A percentile compares a stretch with the other conserved stretches of the same genome.
Evolutionary conservation across 192 early-diverging fungal species (phyloP).

Genomic region (Lunasporangiospora selenospora): DNA sequence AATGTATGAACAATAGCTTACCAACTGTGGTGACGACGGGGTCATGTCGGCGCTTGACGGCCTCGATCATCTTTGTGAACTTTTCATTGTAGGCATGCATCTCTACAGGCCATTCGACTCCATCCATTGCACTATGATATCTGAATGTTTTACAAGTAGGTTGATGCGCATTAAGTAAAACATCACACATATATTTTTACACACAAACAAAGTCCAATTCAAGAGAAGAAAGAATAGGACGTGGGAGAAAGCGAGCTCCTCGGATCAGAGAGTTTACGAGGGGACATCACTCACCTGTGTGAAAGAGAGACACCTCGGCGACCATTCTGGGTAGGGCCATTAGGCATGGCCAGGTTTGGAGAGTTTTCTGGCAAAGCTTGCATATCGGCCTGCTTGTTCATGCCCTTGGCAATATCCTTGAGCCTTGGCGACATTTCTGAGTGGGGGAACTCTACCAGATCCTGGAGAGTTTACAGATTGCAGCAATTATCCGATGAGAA

Average conservation of each 20-base stretch:
- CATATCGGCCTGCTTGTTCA: slow-evolving; percentile 37
- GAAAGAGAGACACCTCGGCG: slow-evolving; percentile 48
- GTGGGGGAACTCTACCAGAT: slow-evolving; percentile 65
- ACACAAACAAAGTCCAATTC: too few relatives aligned
- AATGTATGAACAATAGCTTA: slow-evolving; percentile 32
- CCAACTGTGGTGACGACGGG: slow-evolving; percentile 89
- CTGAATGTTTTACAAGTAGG: too few relatives aligned
- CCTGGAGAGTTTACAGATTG: slow-evolving; percentile 23
- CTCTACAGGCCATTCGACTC: slow-evolving; percentile 67
- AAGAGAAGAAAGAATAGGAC: too few relatives aligned
- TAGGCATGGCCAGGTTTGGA: slow-evolving; percentile 53
- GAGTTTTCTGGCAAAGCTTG: slow-evolving; percentile 51
- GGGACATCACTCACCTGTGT: slow-evolving; percentile 53
- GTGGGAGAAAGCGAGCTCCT: too few relatives aligned
- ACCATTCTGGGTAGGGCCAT: slow-evolving; percentile 4
- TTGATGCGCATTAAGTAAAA: too few relatives aligned
- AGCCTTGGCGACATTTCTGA: slow-evolving; percentile 46
- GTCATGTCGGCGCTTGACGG: slow-evolving; percentile 92
- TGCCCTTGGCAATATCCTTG: slow-evolving; percentile 35
- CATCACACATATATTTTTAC: too few relatives aligned
- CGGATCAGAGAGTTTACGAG: too few relatives aligned
- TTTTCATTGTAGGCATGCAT: slow-evolving; percentile 79
- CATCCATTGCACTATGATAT: slow-evolving; percentile 64
- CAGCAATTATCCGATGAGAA: not conserved
- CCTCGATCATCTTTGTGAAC: slow-evolving; percentile 90